phyloP scores from a whole-genome alignment of 345 rosid genomes.

The Hibiscus tridactylites region DNA sequence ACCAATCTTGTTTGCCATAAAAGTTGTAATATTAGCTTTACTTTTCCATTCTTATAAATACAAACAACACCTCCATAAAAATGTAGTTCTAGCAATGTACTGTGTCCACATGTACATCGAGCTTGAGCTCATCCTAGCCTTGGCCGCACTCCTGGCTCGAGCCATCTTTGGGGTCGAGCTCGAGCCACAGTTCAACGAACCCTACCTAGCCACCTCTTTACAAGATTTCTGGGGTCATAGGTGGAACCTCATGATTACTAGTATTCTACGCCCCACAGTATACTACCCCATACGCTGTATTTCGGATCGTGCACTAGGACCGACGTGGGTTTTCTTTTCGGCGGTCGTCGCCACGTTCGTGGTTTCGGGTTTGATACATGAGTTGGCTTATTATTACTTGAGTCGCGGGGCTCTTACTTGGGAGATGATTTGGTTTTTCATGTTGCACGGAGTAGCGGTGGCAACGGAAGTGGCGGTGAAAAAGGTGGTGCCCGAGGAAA shows the following conservation, averaged over 20 bases:
- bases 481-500: not conserved
- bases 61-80: slow-evolving; percentile 20
- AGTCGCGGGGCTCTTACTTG: slow-evolving; percentile 48
- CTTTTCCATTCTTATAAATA: slow-evolving; percentile 28
- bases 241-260: slow-evolving; percentile 64
- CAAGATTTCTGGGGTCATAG: slow-evolving; percentile 84
- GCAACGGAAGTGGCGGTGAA: slow-evolving; percentile 39
- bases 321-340: slow-evolving; percentile 8
- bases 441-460: slow-evolving; percentile 45
- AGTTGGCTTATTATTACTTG: slow-evolving; percentile 32
- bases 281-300: slow-evolving; percentile 35
- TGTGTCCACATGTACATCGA: slow-evolving; percentile 36
- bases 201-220: slow-evolving; percentile 54
- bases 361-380: slow-evolving; percentile 64
- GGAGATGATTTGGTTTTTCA: slow-evolving; percentile 67
- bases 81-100: slow-evolving; percentile 22
- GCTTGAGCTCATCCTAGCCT: slow-evolving; percentile 30
- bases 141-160: slow-evolving; percentile 25
- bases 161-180: slow-evolving; percentile 39
- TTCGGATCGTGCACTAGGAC: slow-evolving; percentile 12
- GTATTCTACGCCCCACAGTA: slow-evolving; percentile 41
- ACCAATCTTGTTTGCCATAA: slow-evolving; percentile 21
- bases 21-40: slow-evolving; percentile 22
- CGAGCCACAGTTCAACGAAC: slow-evolving; percentile 60
- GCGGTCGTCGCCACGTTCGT: slow-evolving; percentile 35